Percentiles rank a stretch among this genome's conserved stretches.
Evolutionary conservation across 192 early-diverging fungal genomes (phyloP).

Genomic region (Coemansia sp.): DNA sequence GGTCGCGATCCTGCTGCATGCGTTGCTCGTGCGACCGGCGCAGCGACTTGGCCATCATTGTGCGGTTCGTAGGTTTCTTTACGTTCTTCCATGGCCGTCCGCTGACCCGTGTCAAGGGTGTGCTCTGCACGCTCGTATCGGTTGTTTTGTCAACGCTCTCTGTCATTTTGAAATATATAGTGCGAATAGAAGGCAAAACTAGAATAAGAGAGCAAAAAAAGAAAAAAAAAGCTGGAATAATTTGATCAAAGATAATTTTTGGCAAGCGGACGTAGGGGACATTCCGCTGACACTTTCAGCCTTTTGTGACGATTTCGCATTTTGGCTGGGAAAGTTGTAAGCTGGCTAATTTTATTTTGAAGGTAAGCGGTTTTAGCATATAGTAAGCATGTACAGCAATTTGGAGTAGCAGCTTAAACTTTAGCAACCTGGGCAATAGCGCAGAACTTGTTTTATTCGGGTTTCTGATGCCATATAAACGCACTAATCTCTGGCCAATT

Average conservation of each 20-base stretch:
- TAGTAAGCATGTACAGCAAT: too few relatives aligned
- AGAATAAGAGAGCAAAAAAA: not conserved
- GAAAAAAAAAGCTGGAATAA: not conserved
- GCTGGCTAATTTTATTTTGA: too few relatives aligned
- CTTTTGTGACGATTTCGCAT: not conserved
- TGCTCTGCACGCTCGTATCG: constrained; percentile 8
- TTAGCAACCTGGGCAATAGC: too few relatives aligned
- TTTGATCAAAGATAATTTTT: not conserved
- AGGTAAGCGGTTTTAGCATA: too few relatives aligned
- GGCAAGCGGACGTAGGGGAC: not conserved
- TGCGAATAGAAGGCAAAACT: not conserved
- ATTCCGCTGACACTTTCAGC: not conserved
- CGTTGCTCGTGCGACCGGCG: constrained; percentile 44
- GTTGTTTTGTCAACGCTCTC: not conserved
- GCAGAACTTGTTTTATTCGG: too few relatives aligned
- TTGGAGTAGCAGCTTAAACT: too few relatives aligned
- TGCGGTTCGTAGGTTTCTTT: constrained; percentile 41
- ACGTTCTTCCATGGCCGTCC: constrained; percentile 48
- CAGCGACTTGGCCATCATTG: constrained; percentile 50
- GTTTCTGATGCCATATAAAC: too few relatives aligned
- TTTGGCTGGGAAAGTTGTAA: too few relatives aligned
- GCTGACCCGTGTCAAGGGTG: constrained; percentile 40
- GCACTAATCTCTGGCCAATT: too few relatives aligned
- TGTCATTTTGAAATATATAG: too few relatives aligned
- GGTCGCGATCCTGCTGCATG: constrained; percentile 26